A percentile compares a stretch with the other conserved stretches of the same genome.
Conservation (phyloP, 1,284 basidiomycete genomes). For the Marasmius sp. region DNA sequence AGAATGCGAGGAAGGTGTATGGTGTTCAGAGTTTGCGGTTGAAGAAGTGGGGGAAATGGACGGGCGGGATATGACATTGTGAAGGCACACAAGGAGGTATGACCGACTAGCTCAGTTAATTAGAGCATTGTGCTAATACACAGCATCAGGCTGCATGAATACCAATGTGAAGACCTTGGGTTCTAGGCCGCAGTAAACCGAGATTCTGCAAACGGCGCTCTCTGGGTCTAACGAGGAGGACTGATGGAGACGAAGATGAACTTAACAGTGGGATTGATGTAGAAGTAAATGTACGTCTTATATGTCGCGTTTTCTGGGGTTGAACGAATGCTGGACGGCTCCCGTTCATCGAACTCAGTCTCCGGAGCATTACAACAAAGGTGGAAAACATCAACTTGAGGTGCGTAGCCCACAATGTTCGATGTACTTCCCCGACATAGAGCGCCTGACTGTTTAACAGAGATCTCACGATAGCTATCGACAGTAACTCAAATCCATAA, state of each 20-base stretch:
- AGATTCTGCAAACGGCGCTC: neutral
- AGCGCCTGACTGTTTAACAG: constrained; percentile 1
- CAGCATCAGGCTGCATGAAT: too few relatives aligned
- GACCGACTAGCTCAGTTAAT: too few relatives aligned
- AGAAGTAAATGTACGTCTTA: constrained; percentile 3
- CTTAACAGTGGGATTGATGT: constrained; percentile 2
- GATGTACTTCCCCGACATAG: neutral
- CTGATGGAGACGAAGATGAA: constrained; percentile 6
- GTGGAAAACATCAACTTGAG: constrained; percentile 20
- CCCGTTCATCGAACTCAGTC: constrained; percentile 14
- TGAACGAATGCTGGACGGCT: constrained; percentile 1
- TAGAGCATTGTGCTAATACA: too few relatives aligned
- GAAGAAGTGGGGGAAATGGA: too few relatives aligned
- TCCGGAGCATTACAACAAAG: constrained; percentile 20
- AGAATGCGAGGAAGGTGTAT: constrained; percentile 66
- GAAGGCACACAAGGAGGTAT: too few relatives aligned
- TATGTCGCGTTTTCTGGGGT: neutral
- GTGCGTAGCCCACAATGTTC: constrained; percentile 4
- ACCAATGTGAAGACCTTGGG: too few relatives aligned
- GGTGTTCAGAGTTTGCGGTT: constrained; percentile 49
- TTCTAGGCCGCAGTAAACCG: too few relatives aligned
- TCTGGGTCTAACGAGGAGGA: neutral
- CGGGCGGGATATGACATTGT: too few relatives aligned
- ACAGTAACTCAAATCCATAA: neutral
- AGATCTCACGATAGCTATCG: constrained; percentile 19